Base-by-base conservation (phyloP, 768 basidiomycete genomes). In the Hypholoma sublateritium region DNA sequence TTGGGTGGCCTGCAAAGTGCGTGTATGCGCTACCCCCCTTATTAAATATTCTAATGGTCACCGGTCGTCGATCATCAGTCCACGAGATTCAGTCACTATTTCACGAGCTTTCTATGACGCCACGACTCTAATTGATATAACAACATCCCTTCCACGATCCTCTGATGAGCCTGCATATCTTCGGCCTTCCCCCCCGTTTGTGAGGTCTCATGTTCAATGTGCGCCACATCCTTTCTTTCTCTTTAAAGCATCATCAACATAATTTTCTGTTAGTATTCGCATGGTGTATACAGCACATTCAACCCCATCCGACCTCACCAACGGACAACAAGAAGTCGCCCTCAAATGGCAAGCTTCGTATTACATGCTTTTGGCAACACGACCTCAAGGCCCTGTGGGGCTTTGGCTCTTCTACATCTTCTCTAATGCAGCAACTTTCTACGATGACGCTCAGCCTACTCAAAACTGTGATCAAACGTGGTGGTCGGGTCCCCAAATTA, bases 1-100 rank as follows among this genome's bases (percentile, higher is more conserved):
- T 99, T 9, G 96, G 96, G 1, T 99, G 96, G 96, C 96, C 96
- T 55, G 95, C 94, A 55, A 95, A 89, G 95, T 96, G 67, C 66
- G 93, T 81, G 41, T 44, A 37, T 53, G 21, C 32, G 21, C 13
- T 22, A 16, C 19, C 12, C 43, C 12, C 55, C 4, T 39, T 21
- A 34, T 42, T 14, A 21, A 3, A 32, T 3, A 16, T 50, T 21
- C 36, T 39, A 54, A 50, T 25, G 55, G 42, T 22, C 32, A 52
- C 22, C 58, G 95, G 93, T 67, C 96, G n/a, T n/a, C n/a, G n/a
- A n/a, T n/a, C 32, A 52, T 24, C 58, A 96, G 93, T 67, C 96
- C 96, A 3, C 80, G 96, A 62, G 96, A 99, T 66, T 87, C 94
- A 13, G 89, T 99, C 42, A 96, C 93, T 14, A 95, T 99, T 64